Percentiles rank a stretch among this genome's conserved stretches.
Conservation (phyloP, 169 alveolate genomes). For the Plasmodium relictum region DNA sequence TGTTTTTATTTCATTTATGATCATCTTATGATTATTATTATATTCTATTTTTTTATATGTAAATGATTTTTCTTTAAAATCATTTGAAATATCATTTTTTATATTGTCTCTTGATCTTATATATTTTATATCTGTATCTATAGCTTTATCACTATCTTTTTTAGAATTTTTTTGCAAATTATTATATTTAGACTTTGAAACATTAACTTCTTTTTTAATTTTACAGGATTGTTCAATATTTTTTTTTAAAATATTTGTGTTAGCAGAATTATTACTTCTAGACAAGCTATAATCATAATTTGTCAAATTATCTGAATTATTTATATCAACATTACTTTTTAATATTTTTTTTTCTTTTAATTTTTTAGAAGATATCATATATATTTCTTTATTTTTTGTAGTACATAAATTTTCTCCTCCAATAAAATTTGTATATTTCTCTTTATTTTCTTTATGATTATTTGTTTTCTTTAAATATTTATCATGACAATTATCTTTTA, state of each 20-base stretch:
- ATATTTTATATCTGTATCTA: slow-evolving; percentile 9
- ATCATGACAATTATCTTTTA: neutral
- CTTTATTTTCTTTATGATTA: neutral
- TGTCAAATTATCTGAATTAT: neutral
- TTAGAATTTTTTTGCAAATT: neutral
- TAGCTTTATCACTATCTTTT: neutral
- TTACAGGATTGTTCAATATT: neutral
- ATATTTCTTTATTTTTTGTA: neutral
- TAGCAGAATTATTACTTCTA: neutral
- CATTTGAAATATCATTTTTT: neutral
- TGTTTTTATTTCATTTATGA: neutral
- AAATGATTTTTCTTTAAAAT: neutral
- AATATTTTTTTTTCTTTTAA: neutral
- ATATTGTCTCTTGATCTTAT: neutral
- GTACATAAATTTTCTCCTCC: neutral
- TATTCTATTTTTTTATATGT: neutral
- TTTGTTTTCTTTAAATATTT: neutral
- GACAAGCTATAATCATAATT: neutral
- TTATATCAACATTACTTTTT: neutral
- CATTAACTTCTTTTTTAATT: neutral
- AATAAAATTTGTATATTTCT: neutral
- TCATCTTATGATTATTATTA: neutral
- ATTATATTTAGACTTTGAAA: neutral
- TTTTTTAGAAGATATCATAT: neutral
- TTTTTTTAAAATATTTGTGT: neutral